Base-by-base conservation (phyloP, 176 grass and related monocot species). In the Poa pratensis region DNA sequence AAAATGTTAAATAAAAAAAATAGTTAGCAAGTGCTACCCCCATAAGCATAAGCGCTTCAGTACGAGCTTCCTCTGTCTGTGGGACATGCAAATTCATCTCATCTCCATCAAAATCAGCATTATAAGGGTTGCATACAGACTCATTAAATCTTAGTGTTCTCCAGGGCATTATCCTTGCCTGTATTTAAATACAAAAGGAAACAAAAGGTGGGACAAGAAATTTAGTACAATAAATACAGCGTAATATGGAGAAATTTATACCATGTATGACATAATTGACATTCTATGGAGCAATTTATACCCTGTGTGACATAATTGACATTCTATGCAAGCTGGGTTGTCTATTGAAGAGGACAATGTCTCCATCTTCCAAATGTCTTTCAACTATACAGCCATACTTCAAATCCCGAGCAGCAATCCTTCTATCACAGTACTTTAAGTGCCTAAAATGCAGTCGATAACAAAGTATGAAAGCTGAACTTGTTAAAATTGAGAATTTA, bases 11-110 rank as follows among this genome's bases (percentile, higher is more conserved):
- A 60, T 71, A 87, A 55, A 19, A 85, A 75, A 73, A 83, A 60
- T 15, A 79, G 75, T 87, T 86, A 15, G 52, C 17, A 83, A 75
- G 80, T 73, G 79, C 24, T 98, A 98, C 96, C 96, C 96, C 96
- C 96, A 98, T 95, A 69, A 98, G 93, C 91, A 92, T 95, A 78
- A 98, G 89, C 26, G 96, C 96, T 91, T 98, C 96, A 64, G 96
- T 95, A 51, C 96, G 93, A 84, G 96, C 96, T 95, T 98, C 96
- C 86, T 98, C 96, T 80, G 96, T 98, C 87, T 98, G 96, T 65
- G 96, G 96, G 46, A 98, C 93, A 87, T 98, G 96, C 83, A 98
- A 87, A 85, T 98, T 98, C 96, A 98, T 98, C 82, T 98, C 96
- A 81, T 98, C 96, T 60, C 96, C 96, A 78, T 98, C 96, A 90